Conservation (phyloP, 352 stramenopile genomes). For the Pythium oligandrum region DNA sequence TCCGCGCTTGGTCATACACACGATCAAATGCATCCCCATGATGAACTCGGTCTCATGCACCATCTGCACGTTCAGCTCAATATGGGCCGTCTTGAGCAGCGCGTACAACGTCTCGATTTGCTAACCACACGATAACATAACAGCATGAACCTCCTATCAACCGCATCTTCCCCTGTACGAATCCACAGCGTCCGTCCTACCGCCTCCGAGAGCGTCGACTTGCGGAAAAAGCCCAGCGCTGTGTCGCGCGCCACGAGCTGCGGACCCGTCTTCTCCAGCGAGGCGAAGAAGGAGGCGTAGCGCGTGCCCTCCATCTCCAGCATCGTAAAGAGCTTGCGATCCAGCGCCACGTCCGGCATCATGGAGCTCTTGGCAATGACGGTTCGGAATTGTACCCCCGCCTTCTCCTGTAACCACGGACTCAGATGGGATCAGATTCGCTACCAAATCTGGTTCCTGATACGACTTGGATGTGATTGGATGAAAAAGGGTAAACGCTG, state of each 20-base stretch:
- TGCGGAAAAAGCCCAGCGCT: slow-evolving; percentile 51
- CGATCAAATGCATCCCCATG: slow-evolving; percentile 74
- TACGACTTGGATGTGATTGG: slow-evolving; percentile 1
- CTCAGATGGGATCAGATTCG: no score
- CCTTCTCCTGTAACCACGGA: no score
- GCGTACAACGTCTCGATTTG: slow-evolving; percentile 45
- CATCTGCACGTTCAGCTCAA: slow-evolving; percentile 23
- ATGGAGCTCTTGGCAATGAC: no score
- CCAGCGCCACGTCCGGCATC: slow-evolving; percentile 2
- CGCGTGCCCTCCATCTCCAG: slow-evolving; percentile 49
- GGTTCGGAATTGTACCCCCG: no score
- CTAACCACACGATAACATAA: slow-evolving; percentile 5
- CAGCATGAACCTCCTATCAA: not conserved
- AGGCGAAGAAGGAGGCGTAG: slow-evolving; percentile 57
- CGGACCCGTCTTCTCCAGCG: slow-evolving; percentile 26
- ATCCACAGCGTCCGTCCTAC: not conserved
- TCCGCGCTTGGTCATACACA: slow-evolving; percentile 71
- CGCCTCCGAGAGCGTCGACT: slow-evolving; percentile 23
- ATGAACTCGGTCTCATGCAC: slow-evolving; percentile 59
- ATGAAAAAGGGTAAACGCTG: not conserved
- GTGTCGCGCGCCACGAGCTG: slow-evolving; percentile 18
- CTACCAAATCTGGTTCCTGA: no score
- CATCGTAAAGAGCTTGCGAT: slow-evolving; percentile 50
- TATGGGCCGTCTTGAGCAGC: slow-evolving; percentile 36
- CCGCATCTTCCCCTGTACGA: no score